Conservation (phyloP, 805 yeast species). For the Lipomyces orientalis region DNA sequence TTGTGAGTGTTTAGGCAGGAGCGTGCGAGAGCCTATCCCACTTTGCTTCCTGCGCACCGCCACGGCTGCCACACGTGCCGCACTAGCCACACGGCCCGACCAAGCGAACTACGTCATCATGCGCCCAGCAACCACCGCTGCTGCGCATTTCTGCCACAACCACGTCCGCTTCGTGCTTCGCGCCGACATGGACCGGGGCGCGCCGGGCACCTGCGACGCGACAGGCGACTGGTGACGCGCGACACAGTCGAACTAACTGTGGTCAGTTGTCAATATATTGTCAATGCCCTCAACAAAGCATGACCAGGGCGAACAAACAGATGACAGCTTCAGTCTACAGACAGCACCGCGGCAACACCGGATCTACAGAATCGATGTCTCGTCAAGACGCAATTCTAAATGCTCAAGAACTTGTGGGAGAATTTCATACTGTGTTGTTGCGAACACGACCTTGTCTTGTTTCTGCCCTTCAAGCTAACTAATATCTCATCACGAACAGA, state of each 20-base stretch:
- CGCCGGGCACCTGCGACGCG: neutral
- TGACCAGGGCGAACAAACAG: neutral
- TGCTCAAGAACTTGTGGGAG: too few relatives aligned
- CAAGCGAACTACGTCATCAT: neutral
- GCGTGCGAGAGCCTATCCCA: neutral
- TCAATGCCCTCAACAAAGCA: neutral
- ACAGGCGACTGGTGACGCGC: too few relatives aligned
- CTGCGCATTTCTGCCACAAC: neutral
- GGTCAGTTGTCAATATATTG: neutral
- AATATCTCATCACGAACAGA: too few relatives aligned
- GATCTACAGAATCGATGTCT: too few relatives aligned
- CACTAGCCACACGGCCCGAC: neutral
- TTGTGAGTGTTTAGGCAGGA: neutral
- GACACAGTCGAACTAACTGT: neutral
- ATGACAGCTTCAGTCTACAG: neutral
- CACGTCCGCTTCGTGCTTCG: neutral
- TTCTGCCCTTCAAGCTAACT: too few relatives aligned
- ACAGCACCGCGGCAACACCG: too few relatives aligned
- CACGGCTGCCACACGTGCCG: neutral
- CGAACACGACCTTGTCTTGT: too few relatives aligned
- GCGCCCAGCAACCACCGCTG: neutral
- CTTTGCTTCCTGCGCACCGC: neutral
- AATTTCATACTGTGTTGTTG: too few relatives aligned
- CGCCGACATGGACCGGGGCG: too few relatives aligned
- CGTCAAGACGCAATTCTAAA: too few relatives aligned